A percentile compares a stretch with the other conserved stretches of the same genome.
These are phyloP conservation scores for Aspergillus vadensis DNA, from an alignment of 2,329 filamentous ascomycete genomes.

Conservation along the genomic window DNA sequence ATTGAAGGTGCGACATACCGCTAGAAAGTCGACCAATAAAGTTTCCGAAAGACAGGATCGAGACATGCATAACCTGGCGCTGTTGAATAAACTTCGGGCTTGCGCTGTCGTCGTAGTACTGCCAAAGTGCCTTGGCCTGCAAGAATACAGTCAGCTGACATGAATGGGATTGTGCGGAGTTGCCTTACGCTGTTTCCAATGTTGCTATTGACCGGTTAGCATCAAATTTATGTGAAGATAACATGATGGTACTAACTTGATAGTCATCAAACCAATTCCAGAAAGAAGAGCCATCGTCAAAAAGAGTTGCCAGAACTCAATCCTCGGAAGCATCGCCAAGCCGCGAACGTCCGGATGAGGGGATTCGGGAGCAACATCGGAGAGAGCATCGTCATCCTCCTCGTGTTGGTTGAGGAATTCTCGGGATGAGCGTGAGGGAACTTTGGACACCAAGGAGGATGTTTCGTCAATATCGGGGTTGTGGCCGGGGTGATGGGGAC, in stretches of 20 bases:
- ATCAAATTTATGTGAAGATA: not conserved
- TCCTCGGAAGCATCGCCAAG: slow-evolving; percentile 66
- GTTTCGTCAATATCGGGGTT: slow-evolving; percentile 65
- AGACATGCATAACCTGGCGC: slow-evolving; percentile 88
- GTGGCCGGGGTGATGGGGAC: slow-evolving; percentile 25
- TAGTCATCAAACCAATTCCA: slow-evolving; percentile 95
- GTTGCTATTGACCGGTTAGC: slow-evolving; percentile 63
- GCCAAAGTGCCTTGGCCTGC: slow-evolving; percentile 78
- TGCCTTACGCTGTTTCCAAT: slow-evolving; percentile 77
- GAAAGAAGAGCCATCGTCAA: slow-evolving; percentile 84
- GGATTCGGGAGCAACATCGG: slow-evolving; percentile 69
- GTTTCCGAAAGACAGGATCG: slow-evolving; percentile 84
- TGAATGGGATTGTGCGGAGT: not conserved
- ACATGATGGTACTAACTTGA: slow-evolving; percentile 65
- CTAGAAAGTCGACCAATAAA: slow-evolving; percentile 79
- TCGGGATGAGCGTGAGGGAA: slow-evolving; percentile 54
- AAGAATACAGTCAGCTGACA: slow-evolving; percentile 4
- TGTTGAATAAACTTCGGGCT: slow-evolving; percentile 74
- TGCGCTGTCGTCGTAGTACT: slow-evolving; percentile 74
- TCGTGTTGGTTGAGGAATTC: slow-evolving; percentile 44
- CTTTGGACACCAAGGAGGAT: slow-evolving; percentile 75
- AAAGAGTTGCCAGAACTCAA: slow-evolving; percentile 92
- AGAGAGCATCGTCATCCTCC: slow-evolving; percentile 44
- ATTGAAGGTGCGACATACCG: slow-evolving; percentile 51
- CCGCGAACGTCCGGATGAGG: slow-evolving; percentile 90